Percentiles rank a stretch among this genome's conserved stretches.
These are phyloP conservation scores for Penicillium roqueforti DNA, from an alignment of 495 filamentous ascomycete genomes.

Conservation along the genomic window DNA sequence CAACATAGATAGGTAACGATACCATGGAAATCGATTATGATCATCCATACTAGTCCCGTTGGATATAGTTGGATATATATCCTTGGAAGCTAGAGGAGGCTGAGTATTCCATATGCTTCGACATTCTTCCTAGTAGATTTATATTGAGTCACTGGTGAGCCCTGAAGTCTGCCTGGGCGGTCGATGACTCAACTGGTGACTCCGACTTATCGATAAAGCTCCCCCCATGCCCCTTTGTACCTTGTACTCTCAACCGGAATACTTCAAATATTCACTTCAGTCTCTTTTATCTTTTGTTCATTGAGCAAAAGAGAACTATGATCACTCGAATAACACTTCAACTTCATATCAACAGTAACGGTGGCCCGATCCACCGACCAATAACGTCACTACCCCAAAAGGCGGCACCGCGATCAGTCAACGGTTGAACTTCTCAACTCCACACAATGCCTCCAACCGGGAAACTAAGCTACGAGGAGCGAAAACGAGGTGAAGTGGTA, in stretches of 20 bases:
- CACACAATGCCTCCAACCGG: conserved; percentile 31
- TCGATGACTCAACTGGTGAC: conserved; percentile 32
- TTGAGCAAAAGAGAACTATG: conserved; percentile 31
- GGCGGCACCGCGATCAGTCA: conserved; percentile 11
- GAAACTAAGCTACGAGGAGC: conserved; percentile 68
- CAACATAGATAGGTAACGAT: conserved; percentile 30
- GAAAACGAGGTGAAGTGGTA: conserved; percentile 82
- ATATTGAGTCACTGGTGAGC: background rate
- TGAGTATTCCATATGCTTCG: conserved; percentile 17
- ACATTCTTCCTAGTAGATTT: conserved; percentile 7
- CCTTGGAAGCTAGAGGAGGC: background rate
- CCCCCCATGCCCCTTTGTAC: conserved; percentile 9
- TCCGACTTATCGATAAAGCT: conserved; percentile 42
- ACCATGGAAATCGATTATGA: conserved; percentile 29
- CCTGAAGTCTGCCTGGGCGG: too few relatives aligned
- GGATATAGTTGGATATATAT: background rate
- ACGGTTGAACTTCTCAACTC: conserved; percentile 4
- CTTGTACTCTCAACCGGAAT: background rate
- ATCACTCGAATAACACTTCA: conserved; percentile 51
- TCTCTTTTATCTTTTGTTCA: conserved; percentile 8
- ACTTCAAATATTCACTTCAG: background rate
- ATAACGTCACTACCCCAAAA: conserved; percentile 22
- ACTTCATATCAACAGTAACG: conserved; percentile 24
- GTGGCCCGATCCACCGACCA: conserved; percentile 20
- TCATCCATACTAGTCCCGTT: conserved; percentile 4